Conservation (phyloP, 2,329 filamentous ascomycete species). For the Alternaria gansuensis region DNA sequence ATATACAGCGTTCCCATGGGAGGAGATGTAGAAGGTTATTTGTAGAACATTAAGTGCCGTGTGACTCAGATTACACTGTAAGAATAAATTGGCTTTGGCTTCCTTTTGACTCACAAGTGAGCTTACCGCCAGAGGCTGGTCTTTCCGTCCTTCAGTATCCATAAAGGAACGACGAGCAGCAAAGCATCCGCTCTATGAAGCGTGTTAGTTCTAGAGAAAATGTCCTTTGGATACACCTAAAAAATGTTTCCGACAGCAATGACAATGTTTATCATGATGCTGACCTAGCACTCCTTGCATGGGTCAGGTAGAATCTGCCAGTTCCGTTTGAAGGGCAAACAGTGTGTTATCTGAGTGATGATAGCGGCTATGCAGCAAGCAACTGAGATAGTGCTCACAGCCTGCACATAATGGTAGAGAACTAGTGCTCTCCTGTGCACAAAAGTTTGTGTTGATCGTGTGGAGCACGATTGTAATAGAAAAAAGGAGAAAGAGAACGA, state of each 20-base stretch:
- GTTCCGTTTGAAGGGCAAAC: conserved; percentile 5
- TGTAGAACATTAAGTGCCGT: not conserved
- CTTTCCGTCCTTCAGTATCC: conserved; percentile 10
- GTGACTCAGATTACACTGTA: conserved; percentile 3
- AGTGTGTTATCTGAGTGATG: conserved; percentile 8
- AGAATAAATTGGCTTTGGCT: not conserved
- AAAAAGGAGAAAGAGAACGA: not conserved
- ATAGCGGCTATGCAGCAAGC: not conserved
- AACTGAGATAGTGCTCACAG: not conserved
- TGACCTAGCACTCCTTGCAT: conserved; percentile 3
- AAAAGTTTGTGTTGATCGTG: not conserved
- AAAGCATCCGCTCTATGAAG: not conserved
- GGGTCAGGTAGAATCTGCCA: conserved; percentile 9
- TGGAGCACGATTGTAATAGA: no score
- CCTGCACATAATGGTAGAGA: not conserved
- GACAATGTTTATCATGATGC: conserved; percentile 7
- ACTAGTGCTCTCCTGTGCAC: not conserved
- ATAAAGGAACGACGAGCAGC: conserved; percentile 3
- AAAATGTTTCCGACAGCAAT: conserved; percentile 10
- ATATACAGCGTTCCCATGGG: not conserved
- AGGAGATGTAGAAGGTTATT: not conserved
- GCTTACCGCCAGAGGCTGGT: conserved; percentile 10
- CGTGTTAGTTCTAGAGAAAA: not conserved
- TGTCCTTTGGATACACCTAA: not conserved
- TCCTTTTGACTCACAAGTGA: no score